Evolutionary conservation across 2,329 filamentous ascomycete species (phyloP).

Genomic region (Orbilia oligospora): DNA sequence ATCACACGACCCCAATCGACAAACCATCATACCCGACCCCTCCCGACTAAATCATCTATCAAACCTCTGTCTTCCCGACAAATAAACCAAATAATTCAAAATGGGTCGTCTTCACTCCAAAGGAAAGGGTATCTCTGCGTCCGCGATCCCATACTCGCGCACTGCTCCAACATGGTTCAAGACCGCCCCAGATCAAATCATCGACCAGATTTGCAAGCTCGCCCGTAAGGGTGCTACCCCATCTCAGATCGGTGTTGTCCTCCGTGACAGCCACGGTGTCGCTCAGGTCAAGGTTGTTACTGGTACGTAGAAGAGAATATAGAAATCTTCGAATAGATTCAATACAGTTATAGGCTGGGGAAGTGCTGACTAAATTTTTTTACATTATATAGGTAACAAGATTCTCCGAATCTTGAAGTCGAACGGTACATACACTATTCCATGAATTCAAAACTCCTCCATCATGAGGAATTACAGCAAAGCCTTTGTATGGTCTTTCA

Average conservation of each 20-base stretch:
- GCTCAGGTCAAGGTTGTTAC: conserved; percentile 98
- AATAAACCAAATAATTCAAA: conserved; percentile 44
- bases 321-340: conserved; percentile 3
- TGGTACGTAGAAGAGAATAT: conserved; percentile 83
- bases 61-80: background rate
- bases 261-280: conserved; percentile 97
- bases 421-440: conserved; percentile 81
- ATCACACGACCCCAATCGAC: conserved; percentile 20
- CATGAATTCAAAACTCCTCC: conserved; percentile 34
- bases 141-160: conserved; percentile 96
- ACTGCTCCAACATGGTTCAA: conserved; percentile 93
- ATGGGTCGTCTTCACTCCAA: conserved; percentile 78
- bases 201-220: conserved; percentile 99
- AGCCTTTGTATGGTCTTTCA: conserved; percentile 90
- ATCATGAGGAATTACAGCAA: conserved; percentile 64
- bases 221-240: conserved; percentile 98
- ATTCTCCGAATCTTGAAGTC: conserved; percentile 99
- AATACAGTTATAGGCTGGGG: too few relatives aligned
- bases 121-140: conserved; percentile 98
- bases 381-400: conserved; percentile 83
- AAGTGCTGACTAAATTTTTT: conserved; percentile 31
- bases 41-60: background rate
- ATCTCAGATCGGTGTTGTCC: conserved; percentile 98
- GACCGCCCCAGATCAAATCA: conserved; percentile 97
- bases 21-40: conserved; percentile 24